A percentile compares a stretch with the other conserved stretches of the same genome.
Conservation (phyloP, 225 moss, liverwort and hornwort genomes). For the Physcomitrellopsis africana region DNA sequence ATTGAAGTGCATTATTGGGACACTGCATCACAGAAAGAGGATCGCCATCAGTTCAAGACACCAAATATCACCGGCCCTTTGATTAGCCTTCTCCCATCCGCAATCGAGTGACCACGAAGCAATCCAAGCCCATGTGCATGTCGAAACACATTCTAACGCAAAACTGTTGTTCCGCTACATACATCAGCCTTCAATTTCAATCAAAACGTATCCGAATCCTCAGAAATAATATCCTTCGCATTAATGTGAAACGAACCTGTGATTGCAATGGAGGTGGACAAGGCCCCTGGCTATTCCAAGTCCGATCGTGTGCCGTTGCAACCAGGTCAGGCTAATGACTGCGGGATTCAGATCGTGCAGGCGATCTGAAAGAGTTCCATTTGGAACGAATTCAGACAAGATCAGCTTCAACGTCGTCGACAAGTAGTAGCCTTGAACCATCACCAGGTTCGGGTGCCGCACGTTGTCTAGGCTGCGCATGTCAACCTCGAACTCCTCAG, state of each 20-base stretch:
- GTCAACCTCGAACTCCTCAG: conserved; percentile 74
- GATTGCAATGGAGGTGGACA: conserved; percentile 72
- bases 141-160: not conserved
- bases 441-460: conserved; percentile 69
- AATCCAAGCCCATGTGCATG: not conserved
- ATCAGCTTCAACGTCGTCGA: conserved; percentile 70
- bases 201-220: not conserved
- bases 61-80: not conserved
- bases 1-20: conserved; percentile 49
- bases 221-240: not conserved
- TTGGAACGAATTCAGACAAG: conserved; percentile 69
- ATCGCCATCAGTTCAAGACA: not conserved
- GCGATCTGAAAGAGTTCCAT: conserved; percentile 63
- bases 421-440: conserved; percentile 83
- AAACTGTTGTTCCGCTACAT: not conserved
- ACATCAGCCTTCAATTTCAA: not conserved
- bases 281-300: conserved; percentile 76
- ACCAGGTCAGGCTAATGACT: conserved; percentile 54
- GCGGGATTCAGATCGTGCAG: conserved; percentile 47
- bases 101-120: not conserved
- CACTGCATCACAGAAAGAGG: conserved; percentile 24
- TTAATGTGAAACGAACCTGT: conserved; percentile 35
- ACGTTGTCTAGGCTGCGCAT: conserved; percentile 64
- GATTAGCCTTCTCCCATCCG: not conserved
- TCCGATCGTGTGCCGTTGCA: conserved; percentile 61